phyloP scores from a whole-genome alignment of 176 grass and related monocot genomes.

The Phoenix roebelenii region DNA sequence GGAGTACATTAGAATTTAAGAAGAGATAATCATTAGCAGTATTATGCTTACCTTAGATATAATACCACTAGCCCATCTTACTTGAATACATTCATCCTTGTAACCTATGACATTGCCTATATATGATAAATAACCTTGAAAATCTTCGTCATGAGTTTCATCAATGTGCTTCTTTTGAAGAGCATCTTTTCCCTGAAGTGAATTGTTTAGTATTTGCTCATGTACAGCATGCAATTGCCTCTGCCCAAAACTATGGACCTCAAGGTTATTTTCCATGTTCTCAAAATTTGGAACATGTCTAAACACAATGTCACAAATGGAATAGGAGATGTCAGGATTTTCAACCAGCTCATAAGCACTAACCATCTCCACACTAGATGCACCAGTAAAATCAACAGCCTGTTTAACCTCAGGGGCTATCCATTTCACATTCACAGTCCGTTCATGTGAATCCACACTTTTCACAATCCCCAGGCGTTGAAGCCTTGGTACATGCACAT shows the following conservation, averaged over 20 bases:
- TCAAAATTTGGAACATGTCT: constrained; percentile 42
- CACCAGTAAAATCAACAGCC: constrained; percentile 29
- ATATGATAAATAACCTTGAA: constrained; percentile 62
- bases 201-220: neutral
- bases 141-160: constrained; percentile 19
- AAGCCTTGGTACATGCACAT: constrained; percentile 20
- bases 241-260: constrained; percentile 14
- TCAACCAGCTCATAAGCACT: constrained; percentile 95
- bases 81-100: constrained; percentile 62
- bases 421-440: constrained; percentile 85
- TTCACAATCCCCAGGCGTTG: constrained; percentile 60
- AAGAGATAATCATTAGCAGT: no score
- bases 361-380: constrained; percentile 52
- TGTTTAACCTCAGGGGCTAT: constrained; percentile 29
- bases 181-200: neutral
- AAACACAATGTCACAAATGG: constrained; percentile 63
- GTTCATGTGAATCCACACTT: constrained; percentile 64
- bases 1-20: no score
- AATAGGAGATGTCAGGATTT: constrained; percentile 81
- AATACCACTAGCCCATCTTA: constrained; percentile 81
- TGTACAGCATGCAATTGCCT: neutral
- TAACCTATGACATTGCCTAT: constrained; percentile 73
- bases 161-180: neutral
- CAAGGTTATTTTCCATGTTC: constrained; percentile 38
- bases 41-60: constrained; percentile 63